Conservation (phyloP, 2,329 filamentous ascomycete species). For the Cordyceps farinosa region DNA sequence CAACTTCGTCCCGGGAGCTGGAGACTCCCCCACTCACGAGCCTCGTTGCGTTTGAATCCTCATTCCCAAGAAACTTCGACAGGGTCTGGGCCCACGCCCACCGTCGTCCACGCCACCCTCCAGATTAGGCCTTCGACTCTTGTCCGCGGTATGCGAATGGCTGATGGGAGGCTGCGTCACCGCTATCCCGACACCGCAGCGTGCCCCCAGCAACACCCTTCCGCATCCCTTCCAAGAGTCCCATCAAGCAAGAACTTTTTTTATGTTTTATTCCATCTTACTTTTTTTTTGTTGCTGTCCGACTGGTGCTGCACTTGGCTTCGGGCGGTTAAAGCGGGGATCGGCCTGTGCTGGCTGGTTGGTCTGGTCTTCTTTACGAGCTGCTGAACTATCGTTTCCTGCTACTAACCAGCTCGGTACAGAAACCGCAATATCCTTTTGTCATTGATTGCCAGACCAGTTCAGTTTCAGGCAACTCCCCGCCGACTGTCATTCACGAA, state of each 20-base stretch:
- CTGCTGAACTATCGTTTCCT: neutral
- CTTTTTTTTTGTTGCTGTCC: neutral
- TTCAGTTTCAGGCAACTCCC: neutral
- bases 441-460: neutral
- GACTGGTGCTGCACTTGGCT: neutral
- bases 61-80: conserved; percentile 14
- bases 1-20: neutral
- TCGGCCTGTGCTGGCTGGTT: neutral
- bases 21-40: conserved; percentile 9
- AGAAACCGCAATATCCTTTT: conserved; percentile 1
- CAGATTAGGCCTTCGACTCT: conserved; percentile 9
- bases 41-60: conserved; percentile 9
- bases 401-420: neutral
- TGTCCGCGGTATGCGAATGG: conserved; percentile 11
- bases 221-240: conserved; percentile 2
- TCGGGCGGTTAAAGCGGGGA: conserved; percentile 6
- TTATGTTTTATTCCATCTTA: neutral
- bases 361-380: conserved; percentile 1
- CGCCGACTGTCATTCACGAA: neutral
- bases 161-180: neutral
- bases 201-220: neutral
- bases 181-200: conserved; percentile 1
- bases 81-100: conserved; percentile 12
- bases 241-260: neutral
- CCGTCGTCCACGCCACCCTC: conserved; percentile 7